Evolutionary conservation across 202 grass and related monocot species (phyloP), one percentile per base, ranked within the genome.

Genomic region (Panicum hallii): DNA sequence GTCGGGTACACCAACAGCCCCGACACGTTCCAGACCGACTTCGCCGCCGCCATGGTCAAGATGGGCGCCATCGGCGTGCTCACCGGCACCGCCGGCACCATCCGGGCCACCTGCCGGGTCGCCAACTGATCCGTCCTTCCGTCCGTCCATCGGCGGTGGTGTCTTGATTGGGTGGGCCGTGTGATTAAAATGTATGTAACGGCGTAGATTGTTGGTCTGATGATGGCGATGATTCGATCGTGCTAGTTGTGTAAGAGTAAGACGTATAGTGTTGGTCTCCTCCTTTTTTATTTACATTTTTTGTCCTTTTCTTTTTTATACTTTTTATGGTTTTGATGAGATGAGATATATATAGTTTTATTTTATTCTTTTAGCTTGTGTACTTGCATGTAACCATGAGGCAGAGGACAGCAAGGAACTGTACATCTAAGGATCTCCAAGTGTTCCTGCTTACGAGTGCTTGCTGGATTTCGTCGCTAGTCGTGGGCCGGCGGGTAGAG

Each of bases 91-190:
- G 11, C 19, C n/a, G 96, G 93, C 0, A 60, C 85, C 69, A 79
- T 99, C 42, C 83, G 96, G 81, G 62, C 87, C 7, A 89, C 92
- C 84, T 99, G 96, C 83, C 82, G 92, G 9, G 86, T 88, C 1
- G 32, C 54, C 69, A 90, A 73, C 49, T 85, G 22, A 73, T 36
- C 12, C 6, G 2, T 4, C 43, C 36, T 0, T 46, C 54, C 66
- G 3, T 34, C n/a, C 22, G 2, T 43, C 1, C 34, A 23, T 30
- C 42, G 56, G 56, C 6, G 49, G 34, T 4, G 2, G 0, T 26
- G 26, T 26, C 9, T 20, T 9, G 0, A 38, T 4, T 38, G 36
- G 2, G 36, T 4, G 36, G 36, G 36, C 36, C 4, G 36, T 34
- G 61, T 50, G 42, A 52, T 77, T 36, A 11, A 52, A 44, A 47